These are phyloP conservation scores for Schoenoplectus tabernaemontani DNA, from an alignment of 202 grass and related monocot species.

Conservation along the genomic window DNA sequence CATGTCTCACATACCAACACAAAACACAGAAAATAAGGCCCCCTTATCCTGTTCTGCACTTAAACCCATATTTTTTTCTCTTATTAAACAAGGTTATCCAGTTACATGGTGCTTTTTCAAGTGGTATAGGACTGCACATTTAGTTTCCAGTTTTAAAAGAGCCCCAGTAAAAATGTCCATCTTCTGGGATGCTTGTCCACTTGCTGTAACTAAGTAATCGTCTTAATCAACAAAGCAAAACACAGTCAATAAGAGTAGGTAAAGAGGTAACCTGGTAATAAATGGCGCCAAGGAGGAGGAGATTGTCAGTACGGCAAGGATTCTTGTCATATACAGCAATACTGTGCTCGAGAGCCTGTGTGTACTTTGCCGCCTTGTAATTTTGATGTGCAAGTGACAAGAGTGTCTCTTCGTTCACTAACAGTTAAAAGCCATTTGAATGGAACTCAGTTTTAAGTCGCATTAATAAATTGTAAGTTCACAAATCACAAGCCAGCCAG, in stretches of 20 bases:
- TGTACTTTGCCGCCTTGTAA: slow-evolving; percentile 60
- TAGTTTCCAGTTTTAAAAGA: not conserved
- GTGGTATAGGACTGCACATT: not conserved
- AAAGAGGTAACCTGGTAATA: slow-evolving; percentile 67
- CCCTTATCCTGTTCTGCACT: not conserved
- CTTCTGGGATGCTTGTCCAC: not conserved
- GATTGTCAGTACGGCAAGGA: slow-evolving; percentile 54
- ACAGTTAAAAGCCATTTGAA: not conserved
- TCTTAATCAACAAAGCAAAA: not conserved
- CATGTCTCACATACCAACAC: too few species aligned
- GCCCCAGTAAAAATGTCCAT: not conserved
- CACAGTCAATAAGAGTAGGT: not conserved
- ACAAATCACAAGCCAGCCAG: not conserved
- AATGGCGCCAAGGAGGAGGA: slow-evolving; percentile 73
- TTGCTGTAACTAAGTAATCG: not conserved
- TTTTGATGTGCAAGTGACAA: slow-evolving; percentile 58
- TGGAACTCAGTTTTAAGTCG: not conserved
- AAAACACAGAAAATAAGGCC: not conserved
- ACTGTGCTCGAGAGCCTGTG: slow-evolving; percentile 48
- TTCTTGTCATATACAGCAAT: slow-evolving; percentile 49
- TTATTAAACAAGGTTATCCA: not conserved
- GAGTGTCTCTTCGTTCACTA: slow-evolving; percentile 49
- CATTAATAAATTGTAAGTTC: not conserved
- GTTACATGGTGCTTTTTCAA: not conserved
- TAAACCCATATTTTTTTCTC: not conserved